These are phyloP conservation scores for Solanum chilense DNA, from an alignment of 257 asterid species.

Conservation along the genomic window DNA sequence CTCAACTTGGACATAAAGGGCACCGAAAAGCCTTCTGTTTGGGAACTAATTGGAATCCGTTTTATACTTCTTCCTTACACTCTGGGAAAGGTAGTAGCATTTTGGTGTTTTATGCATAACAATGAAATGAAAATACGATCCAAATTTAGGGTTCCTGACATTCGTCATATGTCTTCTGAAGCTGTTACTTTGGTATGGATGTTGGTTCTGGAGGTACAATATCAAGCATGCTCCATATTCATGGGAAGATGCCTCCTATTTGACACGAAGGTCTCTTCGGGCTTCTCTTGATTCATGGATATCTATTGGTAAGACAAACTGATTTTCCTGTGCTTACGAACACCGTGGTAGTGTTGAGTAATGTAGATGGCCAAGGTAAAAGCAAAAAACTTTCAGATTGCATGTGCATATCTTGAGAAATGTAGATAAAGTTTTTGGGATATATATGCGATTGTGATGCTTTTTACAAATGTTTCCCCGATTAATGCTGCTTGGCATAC, in stretches of 20 bases:
- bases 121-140: background rate
- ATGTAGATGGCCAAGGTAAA: too few species aligned
- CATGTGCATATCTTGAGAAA: background rate
- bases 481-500: background rate
- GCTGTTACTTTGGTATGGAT: conserved; percentile 66
- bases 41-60: conserved; percentile 78
- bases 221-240: conserved; percentile 67
- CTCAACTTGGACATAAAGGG: conserved; percentile 90
- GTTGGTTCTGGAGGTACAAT: conserved; percentile 86
- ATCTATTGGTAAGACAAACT: conserved; percentile 37
- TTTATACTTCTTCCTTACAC: conserved; percentile 86
- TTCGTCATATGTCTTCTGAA: conserved; percentile 16
- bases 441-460: background rate
- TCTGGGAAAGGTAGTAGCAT: conserved; percentile 46
- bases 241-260: conserved; percentile 76
- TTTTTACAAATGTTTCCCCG: background rate
- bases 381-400: background rate
- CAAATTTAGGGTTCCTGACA: background rate
- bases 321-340: background rate
- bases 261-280: conserved; percentile 66
- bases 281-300: conserved; percentile 63
- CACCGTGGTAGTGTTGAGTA: background rate
- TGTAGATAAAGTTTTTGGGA: background rate
- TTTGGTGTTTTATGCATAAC: background rate
- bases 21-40: conserved; percentile 83